Conservation (phyloP, 73 alveolate species). For the Durusdinium trenchii region DNA sequence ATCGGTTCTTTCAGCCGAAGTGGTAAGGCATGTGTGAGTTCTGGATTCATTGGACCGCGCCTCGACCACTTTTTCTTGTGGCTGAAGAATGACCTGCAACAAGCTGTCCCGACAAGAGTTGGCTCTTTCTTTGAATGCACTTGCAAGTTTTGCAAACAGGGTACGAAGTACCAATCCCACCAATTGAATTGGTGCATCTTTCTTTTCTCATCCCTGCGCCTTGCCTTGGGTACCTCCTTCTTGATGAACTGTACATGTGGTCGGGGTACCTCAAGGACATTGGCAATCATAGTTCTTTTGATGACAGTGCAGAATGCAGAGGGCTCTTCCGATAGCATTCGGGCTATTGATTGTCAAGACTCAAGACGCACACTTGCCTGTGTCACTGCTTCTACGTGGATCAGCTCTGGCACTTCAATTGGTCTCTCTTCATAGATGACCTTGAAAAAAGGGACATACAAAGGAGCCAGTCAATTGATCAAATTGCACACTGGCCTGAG, state of each 20-base stretch:
- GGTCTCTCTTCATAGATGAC: slow-evolving; percentile 94
- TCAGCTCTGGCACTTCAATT: slow-evolving; percentile 78
- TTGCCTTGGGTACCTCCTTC: slow-evolving; percentile 94
- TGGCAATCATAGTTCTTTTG: too few species aligned
- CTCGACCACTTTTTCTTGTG: slow-evolving; percentile 65
- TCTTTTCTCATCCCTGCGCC: neutral
- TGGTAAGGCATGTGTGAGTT: too few species aligned
- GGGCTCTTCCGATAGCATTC: too few species aligned
- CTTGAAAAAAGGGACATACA: neutral
- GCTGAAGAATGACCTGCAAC: slow-evolving; percentile 68
- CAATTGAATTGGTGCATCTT: neutral
- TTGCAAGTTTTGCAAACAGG: too few species aligned
- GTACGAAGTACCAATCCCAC: too few species aligned
- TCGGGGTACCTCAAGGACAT: slow-evolving; percentile 42
- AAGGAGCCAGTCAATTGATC: neutral
- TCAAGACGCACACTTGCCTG: too few species aligned
- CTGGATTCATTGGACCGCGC: too few species aligned
- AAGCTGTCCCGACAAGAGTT: too few species aligned
- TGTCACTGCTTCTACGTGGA: slow-evolving; percentile 87
- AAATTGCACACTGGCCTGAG: neutral
- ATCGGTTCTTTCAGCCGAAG: too few species aligned
- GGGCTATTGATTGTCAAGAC: too few species aligned
- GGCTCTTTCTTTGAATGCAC: too few species aligned
- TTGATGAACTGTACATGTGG: slow-evolving; percentile 87
- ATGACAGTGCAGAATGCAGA: too few species aligned